A percentile compares a stretch with the other conserved stretches of the same genome.
Evolutionary conservation across 768 basidiomycete species (phyloP).

Genomic region (Dioszegia hungarica): DNA sequence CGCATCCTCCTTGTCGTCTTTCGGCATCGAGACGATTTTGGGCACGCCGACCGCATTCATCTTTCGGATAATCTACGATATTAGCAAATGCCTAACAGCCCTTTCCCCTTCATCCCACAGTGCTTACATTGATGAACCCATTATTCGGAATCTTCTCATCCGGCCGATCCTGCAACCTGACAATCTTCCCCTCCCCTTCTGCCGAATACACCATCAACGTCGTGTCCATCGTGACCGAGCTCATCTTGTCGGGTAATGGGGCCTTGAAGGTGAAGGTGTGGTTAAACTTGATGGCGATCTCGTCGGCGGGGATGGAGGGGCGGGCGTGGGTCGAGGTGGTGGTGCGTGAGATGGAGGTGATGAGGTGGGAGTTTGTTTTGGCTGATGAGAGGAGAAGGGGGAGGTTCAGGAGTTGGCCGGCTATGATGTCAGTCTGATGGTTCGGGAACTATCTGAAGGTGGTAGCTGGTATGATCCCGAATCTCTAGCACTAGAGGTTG

Average conservation of each 20-base stretch:
- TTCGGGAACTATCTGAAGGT: background rate
- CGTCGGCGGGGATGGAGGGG: conserved; percentile 4
- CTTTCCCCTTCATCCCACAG: background rate
- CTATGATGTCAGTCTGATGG: conserved; percentile 10
- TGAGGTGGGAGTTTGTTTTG: conserved; percentile 28
- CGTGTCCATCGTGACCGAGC: conserved; percentile 37
- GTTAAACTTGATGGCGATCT: conserved; percentile 34
- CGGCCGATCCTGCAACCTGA: conserved; percentile 42
- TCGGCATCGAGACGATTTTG: conserved; percentile 28
- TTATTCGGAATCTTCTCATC: conserved; percentile 39
- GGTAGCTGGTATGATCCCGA: background rate
- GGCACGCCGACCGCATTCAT: conserved; percentile 40
- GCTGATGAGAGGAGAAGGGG: conserved; percentile 33
- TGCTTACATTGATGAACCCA: conserved; percentile 20
- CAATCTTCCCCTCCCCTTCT: conserved; percentile 30
- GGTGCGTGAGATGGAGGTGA: conserved; percentile 16
- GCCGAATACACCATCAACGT: conserved; percentile 31
- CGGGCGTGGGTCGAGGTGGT: conserved; percentile 13
- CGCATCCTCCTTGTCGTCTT: conserved; percentile 36
- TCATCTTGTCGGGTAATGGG: conserved; percentile 14
- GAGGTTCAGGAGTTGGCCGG: conserved; percentile 44
- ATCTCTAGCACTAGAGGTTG: too few species aligned
- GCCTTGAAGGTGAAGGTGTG: conserved; percentile 41
- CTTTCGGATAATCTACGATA: conserved; percentile 30
- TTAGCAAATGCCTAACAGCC: background rate